Conservation (phyloP, 352 stramenopile species). For the Thraustotheca clavata region DNA sequence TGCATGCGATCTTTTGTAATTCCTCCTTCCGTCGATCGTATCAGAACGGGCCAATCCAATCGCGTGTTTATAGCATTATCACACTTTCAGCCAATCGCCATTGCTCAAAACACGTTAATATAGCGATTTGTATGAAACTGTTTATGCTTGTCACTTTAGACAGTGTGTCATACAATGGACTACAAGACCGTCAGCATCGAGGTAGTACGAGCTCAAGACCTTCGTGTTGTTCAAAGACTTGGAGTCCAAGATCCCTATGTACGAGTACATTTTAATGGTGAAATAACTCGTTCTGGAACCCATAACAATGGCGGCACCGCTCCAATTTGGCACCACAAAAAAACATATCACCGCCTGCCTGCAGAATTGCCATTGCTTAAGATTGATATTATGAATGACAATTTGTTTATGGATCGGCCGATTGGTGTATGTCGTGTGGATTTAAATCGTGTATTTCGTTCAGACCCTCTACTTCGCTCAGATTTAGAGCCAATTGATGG, state of each 20-base stretch:
- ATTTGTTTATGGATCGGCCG: neutral
- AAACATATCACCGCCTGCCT: neutral
- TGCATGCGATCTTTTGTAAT: too few species aligned
- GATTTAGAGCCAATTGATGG: too few species aligned
- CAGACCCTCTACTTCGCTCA: too few species aligned
- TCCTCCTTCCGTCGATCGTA: too few species aligned
- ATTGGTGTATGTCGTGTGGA: neutral
- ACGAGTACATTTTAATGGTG: too few species aligned
- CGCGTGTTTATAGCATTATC: too few species aligned
- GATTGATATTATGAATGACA: constrained; percentile 4
- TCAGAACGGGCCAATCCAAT: too few species aligned
- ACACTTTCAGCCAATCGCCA: too few species aligned
- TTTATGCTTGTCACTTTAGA: too few species aligned
- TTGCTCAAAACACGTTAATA: too few species aligned
- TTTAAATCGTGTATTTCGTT: neutral
- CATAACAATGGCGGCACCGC: neutral
- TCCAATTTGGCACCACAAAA: neutral
- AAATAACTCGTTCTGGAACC: neutral
- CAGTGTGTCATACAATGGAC: neutral
- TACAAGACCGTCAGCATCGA: neutral
- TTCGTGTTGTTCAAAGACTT: neutral
- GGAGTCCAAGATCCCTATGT: constrained; percentile 1
- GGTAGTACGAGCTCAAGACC: neutral
- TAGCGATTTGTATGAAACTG: too few species aligned
- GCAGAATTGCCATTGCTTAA: neutral